Evolutionary conservation across 2,329 filamentous ascomycete species (phyloP).

Genomic region (Aspergillus sp.): DNA sequence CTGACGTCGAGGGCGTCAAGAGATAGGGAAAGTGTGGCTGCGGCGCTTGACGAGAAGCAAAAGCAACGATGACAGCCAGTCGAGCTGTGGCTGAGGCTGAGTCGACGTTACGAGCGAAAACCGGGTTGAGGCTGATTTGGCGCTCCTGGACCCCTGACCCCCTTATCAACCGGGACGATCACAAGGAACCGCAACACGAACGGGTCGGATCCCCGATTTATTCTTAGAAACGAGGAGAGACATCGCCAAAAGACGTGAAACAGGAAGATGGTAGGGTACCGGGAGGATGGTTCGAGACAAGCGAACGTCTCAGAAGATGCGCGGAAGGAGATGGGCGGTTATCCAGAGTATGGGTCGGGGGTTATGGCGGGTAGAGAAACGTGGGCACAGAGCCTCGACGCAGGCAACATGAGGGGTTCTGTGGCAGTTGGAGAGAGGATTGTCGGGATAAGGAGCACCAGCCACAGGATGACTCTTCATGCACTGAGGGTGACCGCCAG

Average conservation of each 20-base stretch:
- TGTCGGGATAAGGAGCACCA: neutral
- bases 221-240: conserved; percentile 12
- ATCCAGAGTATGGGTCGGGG: neutral
- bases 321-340: conserved; percentile 8
- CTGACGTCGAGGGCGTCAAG: neutral
- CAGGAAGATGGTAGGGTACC: conserved; percentile 12
- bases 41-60: conserved; percentile 6
- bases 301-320: conserved; percentile 11
- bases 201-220: conserved; percentile 4
- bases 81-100: conserved; percentile 16
- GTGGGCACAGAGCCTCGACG: neutral
- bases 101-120: neutral
- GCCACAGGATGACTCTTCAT: neutral
- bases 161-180: conserved; percentile 4
- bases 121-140: conserved; percentile 15
- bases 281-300: conserved; percentile 11
- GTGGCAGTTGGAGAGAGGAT: neutral
- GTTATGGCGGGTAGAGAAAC: conserved; percentile 1
- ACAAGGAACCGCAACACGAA: conserved; percentile 2
- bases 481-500: neutral
- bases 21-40: conserved; percentile 4
- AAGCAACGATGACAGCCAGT: conserved; percentile 7
- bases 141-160: conserved; percentile 5
- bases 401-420: neutral
- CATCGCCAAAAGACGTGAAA: conserved; percentile 2